Conservation (phyloP, 352 stramenopile genomes). For the Phytophthora pistaciae region DNA sequence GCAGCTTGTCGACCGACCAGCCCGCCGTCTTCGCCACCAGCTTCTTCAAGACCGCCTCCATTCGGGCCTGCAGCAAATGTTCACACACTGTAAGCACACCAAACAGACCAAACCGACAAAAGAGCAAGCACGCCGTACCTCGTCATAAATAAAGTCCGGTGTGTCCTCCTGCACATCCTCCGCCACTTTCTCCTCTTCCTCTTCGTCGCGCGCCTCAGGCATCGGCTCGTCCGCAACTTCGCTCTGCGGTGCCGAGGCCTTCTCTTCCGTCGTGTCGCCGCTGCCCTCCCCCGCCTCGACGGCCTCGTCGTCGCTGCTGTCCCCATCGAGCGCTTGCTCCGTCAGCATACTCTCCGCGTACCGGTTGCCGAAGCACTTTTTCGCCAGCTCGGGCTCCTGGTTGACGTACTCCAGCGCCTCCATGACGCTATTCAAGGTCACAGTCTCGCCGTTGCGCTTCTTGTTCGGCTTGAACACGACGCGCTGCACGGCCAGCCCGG, state of each 20-base stretch:
- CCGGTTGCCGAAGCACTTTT: conserved; percentile 80
- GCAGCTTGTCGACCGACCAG: conserved; percentile 82
- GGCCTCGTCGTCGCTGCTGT: conserved; percentile 32
- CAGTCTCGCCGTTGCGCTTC: conserved; percentile 21
- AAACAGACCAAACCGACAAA: background rate
- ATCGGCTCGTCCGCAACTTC: conserved; percentile 28
- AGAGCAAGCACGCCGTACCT: conserved; percentile 53
- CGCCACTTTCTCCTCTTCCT: conserved; percentile 1
- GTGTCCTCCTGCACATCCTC: conserved; percentile 31
- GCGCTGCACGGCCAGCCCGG: conserved; percentile 46
- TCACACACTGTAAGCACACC: background rate
- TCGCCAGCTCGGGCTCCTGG: conserved; percentile 45
- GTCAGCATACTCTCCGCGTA: conserved; percentile 57
- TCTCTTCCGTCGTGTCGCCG: conserved; percentile 2
- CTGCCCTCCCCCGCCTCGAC: conserved; percentile 15
- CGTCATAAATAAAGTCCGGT: conserved; percentile 83
- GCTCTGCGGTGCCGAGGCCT: conserved; percentile 6
- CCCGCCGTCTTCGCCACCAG: conserved; percentile 65
- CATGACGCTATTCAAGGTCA: conserved; percentile 59
- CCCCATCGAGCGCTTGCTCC: conserved; percentile 46
- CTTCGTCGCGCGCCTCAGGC: conserved; percentile 16
- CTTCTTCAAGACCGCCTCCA: conserved; percentile 54
- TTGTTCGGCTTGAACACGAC: conserved; percentile 47
- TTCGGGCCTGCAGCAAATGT: conserved; percentile 48
- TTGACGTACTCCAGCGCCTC: conserved; percentile 72